Conservation (phyloP, 164 flowering plant genomes). For the Vitis cinerea region DNA sequence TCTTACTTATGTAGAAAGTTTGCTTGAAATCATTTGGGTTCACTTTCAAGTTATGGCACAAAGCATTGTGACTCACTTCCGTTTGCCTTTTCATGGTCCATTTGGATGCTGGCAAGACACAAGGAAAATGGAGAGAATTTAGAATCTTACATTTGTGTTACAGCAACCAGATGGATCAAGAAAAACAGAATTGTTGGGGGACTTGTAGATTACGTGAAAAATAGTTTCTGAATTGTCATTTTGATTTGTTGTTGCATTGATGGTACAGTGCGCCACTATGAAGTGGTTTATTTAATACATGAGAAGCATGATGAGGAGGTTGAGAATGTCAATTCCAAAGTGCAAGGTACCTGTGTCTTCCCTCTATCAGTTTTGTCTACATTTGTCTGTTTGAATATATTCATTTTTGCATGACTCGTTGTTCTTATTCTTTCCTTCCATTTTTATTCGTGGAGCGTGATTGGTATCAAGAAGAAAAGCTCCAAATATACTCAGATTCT, state of each 20-base stretch:
- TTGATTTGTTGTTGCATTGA: conserved; percentile 3
- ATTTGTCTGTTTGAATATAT: background rate
- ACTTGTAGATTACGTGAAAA: background rate
- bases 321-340: conserved; percentile 67
- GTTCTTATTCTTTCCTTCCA: no score
- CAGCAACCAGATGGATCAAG: no score
- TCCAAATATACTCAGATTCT: no score
- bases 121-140: background rate
- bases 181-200: background rate
- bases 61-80: background rate
- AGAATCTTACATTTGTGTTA: background rate
- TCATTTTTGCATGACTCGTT: no score
- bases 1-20: background rate
- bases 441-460: no score
- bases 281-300: conserved; percentile 86
- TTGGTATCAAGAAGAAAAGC: no score
- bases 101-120: background rate
- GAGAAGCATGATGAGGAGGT: conserved; percentile 75
- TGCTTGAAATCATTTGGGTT: background rate
- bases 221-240: background rate
- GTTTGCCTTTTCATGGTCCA: background rate
- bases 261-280: conserved; percentile 87
- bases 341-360: conserved; percentile 51
- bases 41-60: background rate
- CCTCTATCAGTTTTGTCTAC: background rate